phyloP scores from a whole-genome alignment of 2,329 filamentous ascomycete species.

The Alternaria brassicae region DNA sequence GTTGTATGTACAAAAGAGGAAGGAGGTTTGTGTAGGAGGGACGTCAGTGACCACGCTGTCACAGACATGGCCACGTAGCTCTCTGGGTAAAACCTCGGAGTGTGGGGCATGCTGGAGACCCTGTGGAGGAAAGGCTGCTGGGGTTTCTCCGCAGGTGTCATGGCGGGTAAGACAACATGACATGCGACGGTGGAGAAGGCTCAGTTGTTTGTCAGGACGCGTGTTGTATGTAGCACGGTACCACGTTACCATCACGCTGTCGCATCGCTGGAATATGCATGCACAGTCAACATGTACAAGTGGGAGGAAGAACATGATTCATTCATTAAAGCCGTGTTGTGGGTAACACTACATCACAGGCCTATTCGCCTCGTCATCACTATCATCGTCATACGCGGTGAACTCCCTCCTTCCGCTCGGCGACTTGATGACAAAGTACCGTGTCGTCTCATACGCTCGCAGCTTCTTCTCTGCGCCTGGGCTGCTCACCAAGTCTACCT shows the following conservation, averaged over 20 bases:
- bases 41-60: not conserved
- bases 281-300: constrained; percentile 3
- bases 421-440: constrained; percentile 27
- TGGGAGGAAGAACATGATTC: constrained; percentile 1
- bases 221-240: not conserved
- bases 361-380: constrained; percentile 43
- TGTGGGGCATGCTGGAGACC: not conserved
- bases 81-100: constrained; percentile 14
- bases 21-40: not conserved
- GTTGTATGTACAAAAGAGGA: not conserved
- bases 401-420: constrained; percentile 30
- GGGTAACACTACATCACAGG: constrained; percentile 41
- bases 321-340: constrained; percentile 13
- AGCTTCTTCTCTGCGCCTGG: constrained; percentile 40
- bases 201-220: not conserved
- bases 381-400: constrained; percentile 39
- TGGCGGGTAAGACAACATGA: constrained; percentile 16
- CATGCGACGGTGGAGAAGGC: not conserved
- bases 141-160: not conserved
- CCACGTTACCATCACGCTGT: not conserved
- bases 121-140: not conserved
- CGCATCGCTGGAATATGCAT: constrained; percentile 30
- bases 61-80: constrained; percentile 1
- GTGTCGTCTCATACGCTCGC: constrained; percentile 27
- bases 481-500: constrained; percentile 17